Conservation (phyloP, 1,284 basidiomycete genomes). For the Cystobasidium sp. region DNA sequence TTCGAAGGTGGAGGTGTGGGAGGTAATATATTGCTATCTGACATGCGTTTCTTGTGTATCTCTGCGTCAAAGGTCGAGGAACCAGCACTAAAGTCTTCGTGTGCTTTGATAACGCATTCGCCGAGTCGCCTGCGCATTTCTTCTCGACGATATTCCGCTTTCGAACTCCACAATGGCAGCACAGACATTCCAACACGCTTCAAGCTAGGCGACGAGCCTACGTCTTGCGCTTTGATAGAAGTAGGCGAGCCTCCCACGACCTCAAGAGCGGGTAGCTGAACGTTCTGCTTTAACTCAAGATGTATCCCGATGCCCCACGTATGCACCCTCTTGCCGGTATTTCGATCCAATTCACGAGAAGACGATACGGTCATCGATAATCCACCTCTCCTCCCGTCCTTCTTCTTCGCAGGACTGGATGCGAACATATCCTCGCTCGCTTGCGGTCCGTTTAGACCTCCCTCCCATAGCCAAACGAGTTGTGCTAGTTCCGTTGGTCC, state of each 20-base stretch:
- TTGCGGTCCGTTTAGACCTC: slow-evolving; percentile 22
- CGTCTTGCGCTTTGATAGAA: not conserved
- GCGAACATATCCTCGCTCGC: slow-evolving; percentile 10
- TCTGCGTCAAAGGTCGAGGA: not conserved
- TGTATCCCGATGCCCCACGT: slow-evolving; percentile 46
- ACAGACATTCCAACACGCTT: slow-evolving; percentile 41
- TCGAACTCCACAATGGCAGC: slow-evolving; percentile 41
- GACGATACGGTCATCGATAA: slow-evolving; percentile 37
- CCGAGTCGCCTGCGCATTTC: slow-evolving; percentile 35
- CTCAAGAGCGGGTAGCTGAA: slow-evolving; percentile 27
- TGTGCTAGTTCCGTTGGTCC: slow-evolving; percentile 37
- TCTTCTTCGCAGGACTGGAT: not conserved
- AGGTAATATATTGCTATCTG: not conserved
- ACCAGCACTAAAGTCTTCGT: slow-evolving; percentile 17
- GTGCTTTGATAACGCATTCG: slow-evolving; percentile 34
- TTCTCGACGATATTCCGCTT: slow-evolving; percentile 40
- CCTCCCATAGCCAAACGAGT: slow-evolving; percentile 45
- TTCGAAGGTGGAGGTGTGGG: slow-evolving; percentile 19
- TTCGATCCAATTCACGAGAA: slow-evolving; percentile 29
- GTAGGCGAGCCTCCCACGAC: slow-evolving; percentile 9
- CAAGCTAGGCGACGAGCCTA: not conserved
- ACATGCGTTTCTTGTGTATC: not conserved
- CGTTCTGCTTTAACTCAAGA: slow-evolving; percentile 38
- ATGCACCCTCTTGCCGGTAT: slow-evolving; percentile 25
- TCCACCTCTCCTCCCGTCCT: slow-evolving; percentile 13